Base-by-base conservation (phyloP, 2,329 filamentous ascomycete genomes). In the Phaeosphaeriaceae sp. region DNA sequence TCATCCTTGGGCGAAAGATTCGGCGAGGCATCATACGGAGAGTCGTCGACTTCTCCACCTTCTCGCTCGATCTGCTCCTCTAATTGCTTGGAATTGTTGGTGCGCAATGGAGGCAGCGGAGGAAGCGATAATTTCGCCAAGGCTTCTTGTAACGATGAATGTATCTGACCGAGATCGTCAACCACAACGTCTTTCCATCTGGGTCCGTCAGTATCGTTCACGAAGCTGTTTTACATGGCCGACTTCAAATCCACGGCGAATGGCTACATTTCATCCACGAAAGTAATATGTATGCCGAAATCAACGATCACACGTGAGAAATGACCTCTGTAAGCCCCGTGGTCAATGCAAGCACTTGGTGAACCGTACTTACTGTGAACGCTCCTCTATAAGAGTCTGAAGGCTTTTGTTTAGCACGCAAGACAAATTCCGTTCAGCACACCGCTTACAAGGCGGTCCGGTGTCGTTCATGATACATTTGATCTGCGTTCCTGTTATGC, bases 351-450 rank as follows among this genome's bases (percentile, higher is more conserved):
- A 36, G 31, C 7, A 3, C 31, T 36, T 36, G 11, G 11, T 7
- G 3, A 25, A 1, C 10, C 22, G 19, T 11, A 70, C 62, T 68
- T 68, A 69, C 70, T 76, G 64, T 41, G 71, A 72, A 27, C 75
- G 57, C 57, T 84, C 82, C 57, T 83, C 80, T 52, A 84, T 76
- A 65, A 84, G 69, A 10, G 81, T 83, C 66, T 76, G 73, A n/a
- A 76, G 74, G 57, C 81, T 84, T 59, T 84, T 84, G 65, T 85
- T 84, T 50, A 84, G 74, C 27, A 84, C 75, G 63, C 83, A 85
- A 31, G 82, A 80, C 41, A 84, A 59, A 3, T 79, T 80, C 67
- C 83, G 79, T 58, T 83, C 81, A 47, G 78, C 75, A 69, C 83
- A 85, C 57, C 83, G 71, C 56, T 80, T 80, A 65, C 83, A 85